Base-by-base conservation (phyloP, 768 basidiomycete species). In the Calocybe cyanea region DNA sequence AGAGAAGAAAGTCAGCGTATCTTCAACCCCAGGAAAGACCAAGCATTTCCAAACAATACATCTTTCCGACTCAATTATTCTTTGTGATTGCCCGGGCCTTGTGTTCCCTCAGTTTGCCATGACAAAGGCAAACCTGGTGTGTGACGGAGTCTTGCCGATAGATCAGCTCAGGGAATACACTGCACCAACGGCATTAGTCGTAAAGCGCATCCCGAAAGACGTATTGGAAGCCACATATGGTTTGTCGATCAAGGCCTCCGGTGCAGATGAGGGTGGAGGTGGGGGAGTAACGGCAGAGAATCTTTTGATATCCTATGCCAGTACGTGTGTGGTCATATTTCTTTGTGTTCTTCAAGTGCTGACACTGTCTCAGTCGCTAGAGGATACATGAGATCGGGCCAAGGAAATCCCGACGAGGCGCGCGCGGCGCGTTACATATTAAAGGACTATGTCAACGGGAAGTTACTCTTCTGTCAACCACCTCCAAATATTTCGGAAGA, bases 41-140 rank as follows among this genome's bases (percentile, higher is more conserved):
- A 99, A 99, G 62, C 95, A 99, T 66, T 97, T 98, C 69, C 96
- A 99, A 65, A 98, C 96, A 0, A 93, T 97, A 56, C 82, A 92
- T 57, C 77, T 99, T n/a, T 93, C 92, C 9, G 80, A 86, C 14
- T 72, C 81, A 2, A 85, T 98, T 33, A 72, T 85, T 37, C 78
- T 99, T 15, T 98, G 94, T 55, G 96, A 99, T 67, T 99, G 96
- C 68, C 96, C 96, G 14, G 96, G 96, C 60, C 71, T 98, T 28
- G 96, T 99, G 30, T 97, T 98, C 60, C 96, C 96, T 5, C 96
- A 99, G 58, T 99, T 98, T 65, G 90, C 96, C 2, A 93, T 90
- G 20, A 97, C 93, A 2, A 92, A 91, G 62, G 96, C 95, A 8
- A 93, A 94, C 45, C 73, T 99, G 42, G 87, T 98, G 32, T 96